Percentiles rank a stretch among this genome's conserved stretches.
Conservation (phyloP, 2,329 filamentous ascomycete genomes). For the Neoarthrinium moseri region DNA sequence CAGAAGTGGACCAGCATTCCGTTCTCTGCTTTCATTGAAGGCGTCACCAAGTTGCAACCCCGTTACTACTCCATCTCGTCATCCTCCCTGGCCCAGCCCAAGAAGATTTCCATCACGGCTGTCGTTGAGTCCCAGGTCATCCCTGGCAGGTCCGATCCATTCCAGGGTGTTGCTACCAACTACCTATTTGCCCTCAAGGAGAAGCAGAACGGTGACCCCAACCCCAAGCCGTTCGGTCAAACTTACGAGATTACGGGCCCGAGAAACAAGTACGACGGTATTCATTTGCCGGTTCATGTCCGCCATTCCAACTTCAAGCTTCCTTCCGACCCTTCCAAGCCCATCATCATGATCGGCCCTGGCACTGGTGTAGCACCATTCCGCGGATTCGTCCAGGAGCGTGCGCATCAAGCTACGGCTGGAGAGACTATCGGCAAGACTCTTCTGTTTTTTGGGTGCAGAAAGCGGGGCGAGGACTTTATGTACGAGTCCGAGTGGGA, state of each 20-base stretch:
- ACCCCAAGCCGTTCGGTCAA: slow-evolving; percentile 78
- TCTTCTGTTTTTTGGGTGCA: slow-evolving; percentile 92
- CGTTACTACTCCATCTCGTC: slow-evolving; percentile 99
- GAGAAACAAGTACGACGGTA: slow-evolving; percentile 94
- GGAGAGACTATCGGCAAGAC: slow-evolving; percentile 85
- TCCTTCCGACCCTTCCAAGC: slow-evolving; percentile 89
- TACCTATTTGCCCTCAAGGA: slow-evolving; percentile 93
- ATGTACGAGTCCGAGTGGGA: slow-evolving; percentile 90
- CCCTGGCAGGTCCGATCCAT: slow-evolving; percentile 71
- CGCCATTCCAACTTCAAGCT: slow-evolving; percentile 99
- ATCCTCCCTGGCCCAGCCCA: slow-evolving; percentile 88
- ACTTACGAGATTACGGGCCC: slow-evolving; percentile 87
- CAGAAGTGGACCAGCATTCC: slow-evolving; percentile 81
- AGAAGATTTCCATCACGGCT: slow-evolving; percentile 93
- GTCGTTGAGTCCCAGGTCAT: slow-evolving; percentile 84
- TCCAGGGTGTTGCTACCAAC: slow-evolving; percentile 96
- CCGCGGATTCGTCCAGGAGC: slow-evolving; percentile 91
- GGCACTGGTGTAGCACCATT: slow-evolving; percentile 97
- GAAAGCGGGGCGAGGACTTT: slow-evolving; percentile 86
- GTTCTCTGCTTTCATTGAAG: slow-evolving; percentile 93
- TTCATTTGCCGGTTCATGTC: slow-evolving; percentile 92
- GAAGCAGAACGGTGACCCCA: slow-evolving; percentile 87
- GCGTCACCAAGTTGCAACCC: slow-evolving; percentile 90
- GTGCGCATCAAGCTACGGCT: slow-evolving; percentile 76
- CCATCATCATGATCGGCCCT: slow-evolving; percentile 92